These are phyloP conservation scores for Alternaria solani DNA, from an alignment of 2,329 filamentous ascomycete species.

Conservation along the genomic window DNA sequence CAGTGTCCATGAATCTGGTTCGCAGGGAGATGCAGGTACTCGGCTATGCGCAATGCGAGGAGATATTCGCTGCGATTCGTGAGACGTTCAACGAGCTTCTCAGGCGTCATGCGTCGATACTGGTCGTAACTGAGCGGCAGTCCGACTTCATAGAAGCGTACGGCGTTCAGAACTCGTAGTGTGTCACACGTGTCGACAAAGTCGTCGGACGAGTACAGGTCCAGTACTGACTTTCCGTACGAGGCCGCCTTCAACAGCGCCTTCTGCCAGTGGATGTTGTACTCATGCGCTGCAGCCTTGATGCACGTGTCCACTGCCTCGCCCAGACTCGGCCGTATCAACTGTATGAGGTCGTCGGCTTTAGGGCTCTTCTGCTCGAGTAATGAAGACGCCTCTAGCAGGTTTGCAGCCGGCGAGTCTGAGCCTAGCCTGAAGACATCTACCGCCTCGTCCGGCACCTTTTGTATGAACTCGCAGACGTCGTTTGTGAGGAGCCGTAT, in stretches of 20 bases:
- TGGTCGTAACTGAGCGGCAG: slow-evolving; percentile 93
- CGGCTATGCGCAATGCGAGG: slow-evolving; percentile 85
- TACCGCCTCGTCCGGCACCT: slow-evolving; percentile 84
- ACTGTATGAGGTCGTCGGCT: slow-evolving; percentile 95
- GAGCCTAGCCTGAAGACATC: slow-evolving; percentile 90
- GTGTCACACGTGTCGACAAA: slow-evolving; percentile 99
- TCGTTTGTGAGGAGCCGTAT: slow-evolving; percentile 89
- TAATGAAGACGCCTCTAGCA: slow-evolving; percentile 90
- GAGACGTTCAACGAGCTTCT: slow-evolving; percentile 83
- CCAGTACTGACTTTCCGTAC: slow-evolving; percentile 95
- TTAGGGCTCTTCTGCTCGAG: slow-evolving; percentile 94
- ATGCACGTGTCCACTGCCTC: slow-evolving; percentile 95
- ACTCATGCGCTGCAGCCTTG: slow-evolving; percentile 91
- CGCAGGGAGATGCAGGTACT: slow-evolving; percentile 84
- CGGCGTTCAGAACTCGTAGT: slow-evolving; percentile 88
- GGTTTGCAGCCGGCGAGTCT: slow-evolving; percentile 87
- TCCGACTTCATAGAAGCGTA: slow-evolving; percentile 89
- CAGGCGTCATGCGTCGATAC: slow-evolving; percentile 87
- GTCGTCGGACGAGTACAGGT: slow-evolving; percentile 97
- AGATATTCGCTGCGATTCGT: slow-evolving; percentile 92
- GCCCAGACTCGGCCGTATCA: slow-evolving; percentile 85
- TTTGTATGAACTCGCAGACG: slow-evolving; percentile 96
- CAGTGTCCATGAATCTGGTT: slow-evolving; percentile 96
- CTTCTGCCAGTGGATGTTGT: slow-evolving; percentile 91
- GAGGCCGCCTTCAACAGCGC: slow-evolving; percentile 94